These are phyloP conservation scores for Syzygium aqueum DNA, from an alignment of 345 rosid species.

Conservation along the genomic window DNA sequence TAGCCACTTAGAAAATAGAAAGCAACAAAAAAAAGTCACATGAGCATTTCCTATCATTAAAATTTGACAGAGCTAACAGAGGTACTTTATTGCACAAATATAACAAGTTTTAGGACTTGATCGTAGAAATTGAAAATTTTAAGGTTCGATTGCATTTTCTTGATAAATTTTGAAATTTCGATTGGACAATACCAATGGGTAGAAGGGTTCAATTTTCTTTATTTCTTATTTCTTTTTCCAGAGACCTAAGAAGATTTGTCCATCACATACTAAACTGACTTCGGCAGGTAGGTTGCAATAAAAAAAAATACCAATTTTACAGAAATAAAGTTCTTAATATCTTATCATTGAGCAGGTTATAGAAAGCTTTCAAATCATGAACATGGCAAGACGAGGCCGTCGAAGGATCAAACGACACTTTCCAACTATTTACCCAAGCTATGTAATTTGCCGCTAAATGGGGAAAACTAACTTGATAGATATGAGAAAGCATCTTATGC, in stretches of 20 bases:
- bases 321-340: neutral
- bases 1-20: neutral
- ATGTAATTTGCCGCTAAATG: neutral
- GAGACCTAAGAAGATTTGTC: neutral
- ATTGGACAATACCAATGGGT: neutral
- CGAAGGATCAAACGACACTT: neutral
- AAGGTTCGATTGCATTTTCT: neutral
- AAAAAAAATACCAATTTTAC: neutral
- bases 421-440: neutral
- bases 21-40: neutral
- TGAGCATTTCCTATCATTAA: neutral
- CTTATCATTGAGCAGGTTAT: neutral
- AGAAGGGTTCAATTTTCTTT: neutral
- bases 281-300: neutral
- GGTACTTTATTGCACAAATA: neutral
- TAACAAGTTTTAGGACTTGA: neutral
- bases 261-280: neutral
- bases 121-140: neutral
- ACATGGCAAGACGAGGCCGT: neutral
- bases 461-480: neutral
- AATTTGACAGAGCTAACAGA: neutral
- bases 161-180: neutral
- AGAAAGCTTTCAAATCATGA: neutral
- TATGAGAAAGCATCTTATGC: neutral
- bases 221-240: neutral